Conservation (phyloP, 2,329 filamentous ascomycete species). For the Stemphylium beticola region DNA sequence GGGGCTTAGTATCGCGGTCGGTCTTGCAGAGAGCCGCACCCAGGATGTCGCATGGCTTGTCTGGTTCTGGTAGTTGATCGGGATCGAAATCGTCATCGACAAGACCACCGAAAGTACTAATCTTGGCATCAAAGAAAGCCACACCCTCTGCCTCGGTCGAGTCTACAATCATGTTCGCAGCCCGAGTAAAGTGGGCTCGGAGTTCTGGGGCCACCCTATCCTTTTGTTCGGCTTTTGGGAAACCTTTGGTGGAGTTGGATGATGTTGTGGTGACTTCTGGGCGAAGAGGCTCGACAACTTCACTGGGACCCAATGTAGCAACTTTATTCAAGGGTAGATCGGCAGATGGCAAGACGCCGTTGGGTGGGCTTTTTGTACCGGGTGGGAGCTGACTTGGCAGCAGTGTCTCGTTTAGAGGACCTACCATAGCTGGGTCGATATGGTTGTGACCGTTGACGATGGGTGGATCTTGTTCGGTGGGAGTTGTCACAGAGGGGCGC, state of each 20-base stretch:
- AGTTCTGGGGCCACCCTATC: constrained; percentile 40
- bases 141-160: constrained; percentile 47
- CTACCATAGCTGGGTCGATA: constrained; percentile 27
- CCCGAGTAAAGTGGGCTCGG: constrained; percentile 42
- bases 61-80: constrained; percentile 38
- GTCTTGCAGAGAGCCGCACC: constrained; percentile 35
- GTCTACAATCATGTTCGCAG: constrained; percentile 49
- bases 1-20: constrained; percentile 11
- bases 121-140: constrained; percentile 48
- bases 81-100: constrained; percentile 45
- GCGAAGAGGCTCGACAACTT: constrained; percentile 20
- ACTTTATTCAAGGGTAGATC: constrained; percentile 26
- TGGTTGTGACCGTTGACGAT: constrained; percentile 26
- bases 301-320: constrained; percentile 31
- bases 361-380: constrained; percentile 29
- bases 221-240: constrained; percentile 25
- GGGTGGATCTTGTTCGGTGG: constrained; percentile 16
- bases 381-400: constrained; percentile 23
- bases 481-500: constrained; percentile 20
- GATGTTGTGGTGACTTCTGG: constrained; percentile 31
- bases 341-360: constrained; percentile 16
- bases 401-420: constrained; percentile 17
- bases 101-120: constrained; percentile 47
- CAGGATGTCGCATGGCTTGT: constrained; percentile 43
- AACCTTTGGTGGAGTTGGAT: constrained; percentile 24